Evolutionary conservation across 2,329 filamentous ascomycete genomes (phyloP).

Genomic region (Botrytis sinoallii): DNA sequence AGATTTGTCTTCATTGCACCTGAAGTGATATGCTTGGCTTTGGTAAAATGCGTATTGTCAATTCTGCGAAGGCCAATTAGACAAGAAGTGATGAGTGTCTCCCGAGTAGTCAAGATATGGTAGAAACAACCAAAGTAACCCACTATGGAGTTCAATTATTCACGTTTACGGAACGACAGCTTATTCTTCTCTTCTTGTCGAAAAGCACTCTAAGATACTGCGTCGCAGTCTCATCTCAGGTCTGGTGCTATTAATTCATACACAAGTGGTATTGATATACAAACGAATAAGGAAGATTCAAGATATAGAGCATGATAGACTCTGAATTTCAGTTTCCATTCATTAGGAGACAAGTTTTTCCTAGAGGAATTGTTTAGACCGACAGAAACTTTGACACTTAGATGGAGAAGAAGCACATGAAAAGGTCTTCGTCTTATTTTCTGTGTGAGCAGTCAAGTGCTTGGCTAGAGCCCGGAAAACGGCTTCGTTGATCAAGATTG

Average conservation of each 20-base stretch:
- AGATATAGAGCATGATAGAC: too few relatives aligned
- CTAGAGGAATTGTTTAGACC: fast-evolving
- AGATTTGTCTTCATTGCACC: too few relatives aligned
- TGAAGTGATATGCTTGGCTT: not conserved
- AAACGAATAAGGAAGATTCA: not conserved
- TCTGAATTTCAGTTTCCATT: not conserved
- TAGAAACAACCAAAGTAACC: not conserved
- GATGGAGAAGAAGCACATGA: not conserved
- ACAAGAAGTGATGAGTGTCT: not conserved
- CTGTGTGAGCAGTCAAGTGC: too few relatives aligned
- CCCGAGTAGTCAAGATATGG: not conserved
- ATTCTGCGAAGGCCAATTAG: not conserved
- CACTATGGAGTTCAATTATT: not conserved
- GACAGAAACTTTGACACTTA: not conserved
- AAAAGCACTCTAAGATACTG: too few relatives aligned
- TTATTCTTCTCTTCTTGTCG: not conserved
- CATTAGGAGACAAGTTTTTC: not conserved
- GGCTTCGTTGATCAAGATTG: not conserved
- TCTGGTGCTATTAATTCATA: not conserved
- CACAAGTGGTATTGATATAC: not conserved
- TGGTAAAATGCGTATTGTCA: not conserved
- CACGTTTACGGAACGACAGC: not conserved
- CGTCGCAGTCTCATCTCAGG: too few relatives aligned
- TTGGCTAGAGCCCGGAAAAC: not conserved
- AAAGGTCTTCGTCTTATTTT: not conserved